These are phyloP conservation scores for Colletotrichum abscissum DNA, from an alignment of 2,329 filamentous ascomycete species.

Conservation along the genomic window DNA sequence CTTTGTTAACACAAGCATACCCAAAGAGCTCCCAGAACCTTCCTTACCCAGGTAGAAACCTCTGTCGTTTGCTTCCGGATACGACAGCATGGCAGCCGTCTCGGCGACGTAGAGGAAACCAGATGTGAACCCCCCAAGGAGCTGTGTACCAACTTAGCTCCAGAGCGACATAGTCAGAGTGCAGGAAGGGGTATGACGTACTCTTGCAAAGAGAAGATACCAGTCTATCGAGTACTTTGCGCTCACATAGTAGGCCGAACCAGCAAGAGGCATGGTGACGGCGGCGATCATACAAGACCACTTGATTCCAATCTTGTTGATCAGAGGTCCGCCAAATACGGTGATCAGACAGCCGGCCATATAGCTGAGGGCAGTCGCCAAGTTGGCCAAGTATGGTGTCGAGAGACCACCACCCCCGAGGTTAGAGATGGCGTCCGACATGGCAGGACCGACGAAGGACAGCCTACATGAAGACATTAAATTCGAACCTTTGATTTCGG, in stretches of 20 bases:
- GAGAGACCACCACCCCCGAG: conserved; percentile 27
- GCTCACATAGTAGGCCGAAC: conserved; percentile 48
- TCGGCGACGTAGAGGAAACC: conserved; percentile 43
- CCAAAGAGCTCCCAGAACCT: not conserved
- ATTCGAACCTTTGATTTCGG: not conserved
- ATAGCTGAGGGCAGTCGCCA: conserved; percentile 23
- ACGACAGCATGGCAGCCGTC: conserved; percentile 42
- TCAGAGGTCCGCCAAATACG: conserved; percentile 47
- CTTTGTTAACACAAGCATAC: rapidly evolving
- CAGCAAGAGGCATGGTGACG: conserved; percentile 45
- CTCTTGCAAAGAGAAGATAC: conserved; percentile 46
- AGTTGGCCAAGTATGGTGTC: conserved; percentile 27
- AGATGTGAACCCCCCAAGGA: conserved; percentile 33
- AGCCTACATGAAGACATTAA: not conserved
- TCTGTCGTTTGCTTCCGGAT: conserved; percentile 33
- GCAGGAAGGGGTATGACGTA: not conserved
- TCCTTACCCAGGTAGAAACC: conserved; percentile 34
- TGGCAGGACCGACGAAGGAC: conserved; percentile 26
- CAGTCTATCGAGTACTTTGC: conserved; percentile 43
- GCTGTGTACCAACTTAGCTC: not conserved
- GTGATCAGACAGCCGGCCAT: conserved; percentile 17
- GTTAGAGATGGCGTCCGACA: conserved; percentile 31
- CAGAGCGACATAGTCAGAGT: rapidly evolving
- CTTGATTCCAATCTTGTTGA: conserved; percentile 52
- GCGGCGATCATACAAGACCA: conserved; percentile 50